Evolutionary conservation across 2,329 filamentous ascomycete species (phyloP), one percentile per base, ranked within the genome.

Genomic region (Curvularia sp.): DNA sequence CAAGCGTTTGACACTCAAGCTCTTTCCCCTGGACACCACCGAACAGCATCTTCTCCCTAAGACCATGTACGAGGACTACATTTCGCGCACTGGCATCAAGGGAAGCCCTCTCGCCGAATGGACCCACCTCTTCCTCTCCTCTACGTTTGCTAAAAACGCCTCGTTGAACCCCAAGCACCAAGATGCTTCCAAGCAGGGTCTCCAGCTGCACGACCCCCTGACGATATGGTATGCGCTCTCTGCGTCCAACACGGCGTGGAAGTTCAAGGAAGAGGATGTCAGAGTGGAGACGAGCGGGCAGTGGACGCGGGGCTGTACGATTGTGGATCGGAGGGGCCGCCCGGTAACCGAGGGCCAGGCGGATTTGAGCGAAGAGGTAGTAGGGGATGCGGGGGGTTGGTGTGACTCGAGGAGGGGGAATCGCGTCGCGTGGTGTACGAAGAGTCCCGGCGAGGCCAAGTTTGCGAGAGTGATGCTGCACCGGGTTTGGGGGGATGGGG

Each of bases 261-360:
- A 73, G 24, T 73, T 80, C 51, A 70, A 68, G 18, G 64, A 70
- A n/a, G 72, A 96, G 76, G 95, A 99, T 75, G 89, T 99, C 55
- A 85, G 95, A 20, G 83, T 99, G 41, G 95, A 99, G 79, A 96
- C 93, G 0, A 81, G 86, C 2, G 95, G 94, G 1, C 95, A 98
- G 80, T 99, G 95, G 95, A 96, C 93, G 46, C 84, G 92, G 56
- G 94, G 95, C 1, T 93, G 95, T 88, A 93, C 93, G 72, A 84
- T 98, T 31, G 82, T 93, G 41, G 95, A 99, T 81, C 84, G 87
- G 35, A 85, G 95, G 44, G 78, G 80, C 38, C 79, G 87, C 53
- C 81, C 79, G 62, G 86, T 86, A 71, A 82, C 81, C 5, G 63
- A 71, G 55, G 71, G 73, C 28, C 57, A 65, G 44, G 71, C 68